Evolutionary conservation across 2,329 filamentous ascomycete species (phyloP).

Genomic region (Raffaelea ambrosiae): DNA sequence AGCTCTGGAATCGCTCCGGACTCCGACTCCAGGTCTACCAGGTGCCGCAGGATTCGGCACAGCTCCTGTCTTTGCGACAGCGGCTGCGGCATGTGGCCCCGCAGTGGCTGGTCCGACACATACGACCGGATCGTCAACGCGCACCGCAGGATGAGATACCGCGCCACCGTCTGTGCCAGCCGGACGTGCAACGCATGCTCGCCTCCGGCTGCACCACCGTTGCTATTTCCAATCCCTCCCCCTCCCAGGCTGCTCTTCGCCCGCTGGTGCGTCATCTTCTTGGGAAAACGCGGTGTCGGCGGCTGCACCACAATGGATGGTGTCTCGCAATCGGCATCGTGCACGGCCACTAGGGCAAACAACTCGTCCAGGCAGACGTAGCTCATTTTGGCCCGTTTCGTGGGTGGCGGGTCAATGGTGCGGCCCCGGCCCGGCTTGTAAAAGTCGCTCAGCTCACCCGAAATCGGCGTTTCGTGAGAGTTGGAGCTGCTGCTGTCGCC

Average conservation of each 20-base stretch:
- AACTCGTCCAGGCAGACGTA: slow-evolving; percentile 78
- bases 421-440: slow-evolving; percentile 60
- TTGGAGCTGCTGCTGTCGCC: slow-evolving; percentile 24
- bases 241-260: background rate
- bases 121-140: slow-evolving; percentile 77
- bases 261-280: slow-evolving; percentile 12
- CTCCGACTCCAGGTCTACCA: slow-evolving; percentile 62
- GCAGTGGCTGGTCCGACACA: slow-evolving; percentile 81
- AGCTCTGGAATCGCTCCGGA: slow-evolving; percentile 57
- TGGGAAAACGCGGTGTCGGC: slow-evolving; percentile 31
- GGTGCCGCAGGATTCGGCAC: slow-evolving; percentile 56
- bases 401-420: slow-evolving; percentile 60
- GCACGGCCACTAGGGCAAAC: slow-evolving; percentile 51
- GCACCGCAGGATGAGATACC: slow-evolving; percentile 73
- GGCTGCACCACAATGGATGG: slow-evolving; percentile 31
- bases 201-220: slow-evolving; percentile 11
- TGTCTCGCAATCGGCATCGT: slow-evolving; percentile 23
- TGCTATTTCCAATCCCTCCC: background rate
- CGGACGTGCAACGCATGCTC: slow-evolving; percentile 36
- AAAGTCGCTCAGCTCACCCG: slow-evolving; percentile 42
- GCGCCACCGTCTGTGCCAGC: slow-evolving; percentile 67
- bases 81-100: slow-evolving; percentile 84
- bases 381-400: slow-evolving; percentile 60
- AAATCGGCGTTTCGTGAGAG: background rate
- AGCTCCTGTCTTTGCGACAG: slow-evolving; percentile 73